These are phyloP conservation scores for Acacia confusa DNA, from an alignment of 306 rosid genomes.

Conservation along the genomic window DNA sequence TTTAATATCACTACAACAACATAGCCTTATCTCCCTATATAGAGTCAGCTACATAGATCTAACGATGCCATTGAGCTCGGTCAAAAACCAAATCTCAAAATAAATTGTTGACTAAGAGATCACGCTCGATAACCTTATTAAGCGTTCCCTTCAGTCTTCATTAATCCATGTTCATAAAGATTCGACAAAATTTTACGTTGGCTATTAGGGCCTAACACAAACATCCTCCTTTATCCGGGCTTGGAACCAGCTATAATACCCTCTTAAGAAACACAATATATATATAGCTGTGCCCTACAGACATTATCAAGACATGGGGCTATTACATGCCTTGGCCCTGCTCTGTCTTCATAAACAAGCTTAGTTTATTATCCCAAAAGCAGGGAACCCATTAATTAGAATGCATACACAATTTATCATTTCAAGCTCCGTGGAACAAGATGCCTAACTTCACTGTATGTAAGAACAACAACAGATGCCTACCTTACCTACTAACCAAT, in stretches of 20 bases:
- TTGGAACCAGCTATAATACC: no score
- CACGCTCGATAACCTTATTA: no score
- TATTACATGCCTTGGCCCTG: neutral
- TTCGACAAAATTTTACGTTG: no score
- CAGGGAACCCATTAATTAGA: slow-evolving; percentile 8
- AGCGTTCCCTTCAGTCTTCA: no score
- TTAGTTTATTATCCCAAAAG: slow-evolving; percentile 7
- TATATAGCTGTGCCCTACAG: neutral
- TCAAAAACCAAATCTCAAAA: no score
- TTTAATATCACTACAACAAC: neutral
- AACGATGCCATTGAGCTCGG: no score
- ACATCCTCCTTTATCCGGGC: no score
- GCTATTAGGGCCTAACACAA: no score
- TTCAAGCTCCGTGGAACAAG: slow-evolving; percentile 4
- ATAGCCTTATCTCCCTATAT: no score
- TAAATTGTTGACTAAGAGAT: no score
- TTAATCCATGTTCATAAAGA: no score
- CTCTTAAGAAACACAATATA: neutral
- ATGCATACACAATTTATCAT: slow-evolving; percentile 18
- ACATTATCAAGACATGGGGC: neutral
- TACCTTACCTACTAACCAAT: slow-evolving; percentile 99
- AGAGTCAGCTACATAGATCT: no score
- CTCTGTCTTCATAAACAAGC: neutral
- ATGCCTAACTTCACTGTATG: slow-evolving; percentile 52
- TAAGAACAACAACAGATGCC: slow-evolving; percentile 47